These are phyloP conservation scores for Claviceps cyperi DNA, from an alignment of 2,329 filamentous ascomycete genomes.

Conservation along the genomic window DNA sequence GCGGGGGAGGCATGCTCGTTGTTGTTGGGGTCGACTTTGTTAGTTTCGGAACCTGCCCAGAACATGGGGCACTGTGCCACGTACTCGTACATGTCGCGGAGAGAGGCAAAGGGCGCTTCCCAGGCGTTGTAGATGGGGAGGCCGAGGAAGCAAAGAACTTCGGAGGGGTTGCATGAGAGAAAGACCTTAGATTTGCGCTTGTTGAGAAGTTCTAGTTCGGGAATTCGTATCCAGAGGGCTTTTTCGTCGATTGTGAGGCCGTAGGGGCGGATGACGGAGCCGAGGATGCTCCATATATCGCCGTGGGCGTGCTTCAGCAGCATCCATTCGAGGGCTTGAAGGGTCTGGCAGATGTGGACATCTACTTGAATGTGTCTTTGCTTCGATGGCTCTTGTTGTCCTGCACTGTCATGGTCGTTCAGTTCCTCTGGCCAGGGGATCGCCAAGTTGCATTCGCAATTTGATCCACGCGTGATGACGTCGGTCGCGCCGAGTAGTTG, in stretches of 20 bases:
- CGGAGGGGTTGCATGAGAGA: conserved; percentile 40
- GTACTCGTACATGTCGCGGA: conserved; percentile 48
- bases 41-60: conserved; percentile 20
- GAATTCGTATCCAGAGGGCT: conserved; percentile 50
- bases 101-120: conserved; percentile 37
- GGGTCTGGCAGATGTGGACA: conserved; percentile 36
- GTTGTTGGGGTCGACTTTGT: too few species aligned
- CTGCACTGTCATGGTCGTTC: background rate
- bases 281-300: conserved; percentile 54
- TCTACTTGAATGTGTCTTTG: conserved; percentile 51
- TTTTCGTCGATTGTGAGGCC: conserved; percentile 52
- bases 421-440: conserved; percentile 34
- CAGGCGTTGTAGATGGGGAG: conserved; percentile 34
- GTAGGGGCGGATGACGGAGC: conserved; percentile 45
- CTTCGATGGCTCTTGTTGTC: background rate
- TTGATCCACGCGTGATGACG: conserved; percentile 16
- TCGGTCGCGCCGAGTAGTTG: conserved; percentile 30
- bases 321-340: conserved; percentile 41
- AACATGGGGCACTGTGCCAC: conserved; percentile 44
- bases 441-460: conserved; percentile 31
- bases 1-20: background rate
- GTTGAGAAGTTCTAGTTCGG: conserved; percentile 49
- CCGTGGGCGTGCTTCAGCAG: conserved; percentile 57
- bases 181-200: conserved; percentile 42
- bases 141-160: conserved; percentile 48